phyloP scores from a whole-genome alignment of 208 protist species.

The Trypanosoma brucei region DNA sequence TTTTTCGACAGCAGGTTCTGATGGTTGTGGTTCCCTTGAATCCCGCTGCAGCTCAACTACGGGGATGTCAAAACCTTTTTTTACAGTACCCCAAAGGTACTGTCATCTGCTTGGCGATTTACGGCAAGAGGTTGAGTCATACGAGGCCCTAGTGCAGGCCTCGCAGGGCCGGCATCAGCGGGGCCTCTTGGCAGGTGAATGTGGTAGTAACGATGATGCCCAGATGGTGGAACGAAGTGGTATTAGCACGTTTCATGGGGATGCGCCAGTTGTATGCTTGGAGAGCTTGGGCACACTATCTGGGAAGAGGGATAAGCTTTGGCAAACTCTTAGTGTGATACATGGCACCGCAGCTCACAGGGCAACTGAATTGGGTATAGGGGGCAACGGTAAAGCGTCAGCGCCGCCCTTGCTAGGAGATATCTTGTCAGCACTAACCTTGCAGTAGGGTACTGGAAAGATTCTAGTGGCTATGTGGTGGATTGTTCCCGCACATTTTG shows the following conservation, averaged over 20 bases:
- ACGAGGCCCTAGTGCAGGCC: slow-evolving; percentile 13
- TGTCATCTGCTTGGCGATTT: slow-evolving; percentile 15
- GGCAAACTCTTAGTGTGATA: slow-evolving; percentile 27
- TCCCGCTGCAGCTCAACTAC: too few species aligned
- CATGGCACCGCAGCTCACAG: slow-evolving; percentile 7
- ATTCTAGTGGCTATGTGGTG: too few species aligned
- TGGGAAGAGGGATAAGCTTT: slow-evolving; percentile 62
- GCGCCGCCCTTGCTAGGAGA: slow-evolving; percentile 10
- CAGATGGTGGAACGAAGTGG: not conserved
- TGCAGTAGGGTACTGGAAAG: too few species aligned
- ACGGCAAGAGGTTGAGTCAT: slow-evolving; percentile 15
- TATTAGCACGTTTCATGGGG: slow-evolving; percentile 10
- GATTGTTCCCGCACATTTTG: too few species aligned
- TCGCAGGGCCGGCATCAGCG: slow-evolving; percentile 13
- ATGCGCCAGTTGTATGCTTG: slow-evolving; percentile 36
- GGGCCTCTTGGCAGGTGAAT: slow-evolving; percentile 4
- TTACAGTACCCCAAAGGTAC: too few species aligned
- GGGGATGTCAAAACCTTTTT: too few species aligned
- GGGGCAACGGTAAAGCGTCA: not conserved
- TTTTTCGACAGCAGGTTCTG: too few species aligned
- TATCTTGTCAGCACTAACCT: not conserved
- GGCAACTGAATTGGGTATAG: not conserved
- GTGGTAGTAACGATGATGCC: not conserved
- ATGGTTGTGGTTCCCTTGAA: too few species aligned
- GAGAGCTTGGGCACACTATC: slow-evolving; percentile 50